These are phyloP conservation scores for Dorcoceras hygrometricum DNA, from an alignment of 257 asterid genomes.

Conservation along the genomic window DNA sequence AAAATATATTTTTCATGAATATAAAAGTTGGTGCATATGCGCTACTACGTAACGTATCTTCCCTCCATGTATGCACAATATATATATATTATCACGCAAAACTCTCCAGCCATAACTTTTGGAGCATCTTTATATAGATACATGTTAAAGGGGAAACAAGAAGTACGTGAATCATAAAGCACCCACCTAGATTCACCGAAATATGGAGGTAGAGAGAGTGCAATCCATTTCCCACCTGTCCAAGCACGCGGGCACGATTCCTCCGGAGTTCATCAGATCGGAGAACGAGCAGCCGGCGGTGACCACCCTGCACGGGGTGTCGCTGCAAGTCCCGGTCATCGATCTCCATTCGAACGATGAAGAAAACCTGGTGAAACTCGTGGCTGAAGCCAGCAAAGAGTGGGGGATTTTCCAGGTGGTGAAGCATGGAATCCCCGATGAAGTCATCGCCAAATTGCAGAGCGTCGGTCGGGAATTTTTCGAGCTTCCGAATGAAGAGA, in stretches of 20 bases:
- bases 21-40: no score
- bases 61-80: no score
- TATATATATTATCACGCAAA: not conserved
- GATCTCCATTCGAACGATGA: constrained; percentile 30
- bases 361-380: not conserved
- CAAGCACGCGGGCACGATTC: constrained; percentile 32
- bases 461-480: constrained; percentile 50
- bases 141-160: not conserved
- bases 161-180: not conserved
- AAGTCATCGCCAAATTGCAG: constrained; percentile 39
- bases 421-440: constrained; percentile 54
- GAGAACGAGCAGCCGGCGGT: constrained; percentile 55
- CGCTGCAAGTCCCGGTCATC: constrained; percentile 51
- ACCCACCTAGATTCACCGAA: not conserved
- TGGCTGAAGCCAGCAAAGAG: constrained; percentile 36
- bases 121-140: no score
- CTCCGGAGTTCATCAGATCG: constrained; percentile 43
- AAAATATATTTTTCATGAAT: no score
- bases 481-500: constrained; percentile 48
- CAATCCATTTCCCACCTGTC: constrained; percentile 44
- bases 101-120: not conserved
- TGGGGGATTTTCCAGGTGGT: constrained; percentile 71
- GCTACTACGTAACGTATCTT: no score
- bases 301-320: constrained; percentile 44
- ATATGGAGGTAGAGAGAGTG: constrained; percentile 44